Evolutionary conservation across 2,329 filamentous ascomycete genomes (phyloP), one percentile per base, ranked within the genome.

Genomic region (Exophiala bonariae): DNA sequence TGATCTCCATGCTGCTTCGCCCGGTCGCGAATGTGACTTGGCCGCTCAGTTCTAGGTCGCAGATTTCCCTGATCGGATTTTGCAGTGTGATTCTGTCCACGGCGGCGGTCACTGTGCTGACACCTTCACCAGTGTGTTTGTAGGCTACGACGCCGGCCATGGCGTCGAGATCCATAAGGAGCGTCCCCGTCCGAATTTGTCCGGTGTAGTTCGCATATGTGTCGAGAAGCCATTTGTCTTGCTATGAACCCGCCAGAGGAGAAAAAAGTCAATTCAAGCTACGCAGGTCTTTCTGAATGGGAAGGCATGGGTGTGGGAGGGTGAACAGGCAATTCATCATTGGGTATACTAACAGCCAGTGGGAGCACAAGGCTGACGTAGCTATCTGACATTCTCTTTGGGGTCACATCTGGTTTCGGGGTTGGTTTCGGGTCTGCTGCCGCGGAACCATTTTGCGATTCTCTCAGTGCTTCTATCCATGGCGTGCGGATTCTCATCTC

Each of bases 141-240:
- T 89, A 85, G 14, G 87, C 86, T 46, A 91, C 80, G 37, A 90
- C 80, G 8, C 87, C 87, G 1, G 86, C 86, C 6, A 91, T 68
- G 0, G 87, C 87, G 66, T 91, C 87, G 2, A 91, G 76, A 54
- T 91, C 87, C 85, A 90, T 90, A 52, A 91, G 81, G 13, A 91
- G 71, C 0, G 86, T 83, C 0, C 87, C 87, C 6, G 90, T 74
- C 43, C 74, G 76, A 57, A 91, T 86, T 57, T 89, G 85, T 0
- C 87, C 87, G 0, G 81, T 82, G 1, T 85, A 79, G 66, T 90
- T 90, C 60, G 89, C 79, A 61, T 91, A 91, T 0, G 83, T 86
- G 62, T 91, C 87, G 9, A 87, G 76, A 10, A 91, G 71, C 84
- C 85, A 90, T 41, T 85, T 85, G 61, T 90, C 87, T 60, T 81